Evolutionary conservation across 345 rosid species (phyloP), one percentile per base, ranked within the genome.

Genomic region (Hirschfeldia incana): DNA sequence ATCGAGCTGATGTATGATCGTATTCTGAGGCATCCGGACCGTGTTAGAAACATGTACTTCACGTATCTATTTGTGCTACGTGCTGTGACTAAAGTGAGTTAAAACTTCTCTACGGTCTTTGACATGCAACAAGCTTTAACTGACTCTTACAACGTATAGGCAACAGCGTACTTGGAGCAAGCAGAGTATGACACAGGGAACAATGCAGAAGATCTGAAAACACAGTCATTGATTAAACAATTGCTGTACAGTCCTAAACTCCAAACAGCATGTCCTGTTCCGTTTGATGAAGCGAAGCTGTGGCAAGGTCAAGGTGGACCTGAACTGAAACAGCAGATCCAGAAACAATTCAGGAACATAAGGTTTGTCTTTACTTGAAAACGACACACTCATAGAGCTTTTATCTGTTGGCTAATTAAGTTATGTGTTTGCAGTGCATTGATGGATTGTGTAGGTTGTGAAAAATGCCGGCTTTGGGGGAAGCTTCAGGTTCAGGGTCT

Each of bases 391-490:
- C 32, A 59, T 4, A 67, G 36, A 51, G n/a, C 9, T 57, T 49
- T 36, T 51, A 21, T 51, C 7, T 16, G 65, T 42, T 6, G 29
- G 65, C 59, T 9, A 37, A 57, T 49, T 73, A 36, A 64, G 1
- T 53, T 51, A 27, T 75, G 9, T 70, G 8, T 69, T 82, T 88
- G 92, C 89, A 95, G 99, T 83, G 91, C 97, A 7, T 8, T 93
- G 79, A 95, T 95, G 98, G 97, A 95, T 78, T 94, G 98, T 78
- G 89, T 94, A 61, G 97, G 99, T 21, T 95, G 99, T 84, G 99
- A 95, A 82, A 95, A 93, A 77, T 95, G 99, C 67, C 87, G 98
- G 30, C 91, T 95, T 70, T 93, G 99, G 99, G 98, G 98, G 71
- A 94, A 94, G 78, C 97, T 94, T 85, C 98, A 94, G 87, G 92